phyloP scores from a whole-genome alignment of 768 basidiomycete genomes.

The Hypholoma fasciculare region DNA sequence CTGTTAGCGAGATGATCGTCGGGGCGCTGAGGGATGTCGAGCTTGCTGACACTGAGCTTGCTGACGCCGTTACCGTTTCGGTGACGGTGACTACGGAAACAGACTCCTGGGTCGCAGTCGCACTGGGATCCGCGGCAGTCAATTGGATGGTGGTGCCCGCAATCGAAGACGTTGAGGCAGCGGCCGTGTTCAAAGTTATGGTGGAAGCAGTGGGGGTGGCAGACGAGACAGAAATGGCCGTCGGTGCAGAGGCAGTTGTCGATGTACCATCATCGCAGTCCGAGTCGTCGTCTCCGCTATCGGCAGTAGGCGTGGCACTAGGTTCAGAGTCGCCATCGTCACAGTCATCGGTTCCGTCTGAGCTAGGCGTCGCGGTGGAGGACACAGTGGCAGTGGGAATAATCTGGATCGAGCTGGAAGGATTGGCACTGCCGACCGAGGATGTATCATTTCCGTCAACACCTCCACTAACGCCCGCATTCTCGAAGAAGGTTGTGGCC shows the following conservation, averaged over 20 bases:
- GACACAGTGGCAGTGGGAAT: conserved; percentile 1
- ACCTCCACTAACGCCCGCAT: conserved; percentile 45
- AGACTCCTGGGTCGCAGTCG: background rate
- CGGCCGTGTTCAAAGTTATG: background rate
- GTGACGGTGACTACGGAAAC: background rate
- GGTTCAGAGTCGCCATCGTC: too few relatives aligned
- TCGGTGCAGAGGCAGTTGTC: conserved; percentile 1
- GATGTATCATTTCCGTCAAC: conserved; percentile 29
- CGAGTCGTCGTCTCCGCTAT: background rate
- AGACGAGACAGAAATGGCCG: background rate
- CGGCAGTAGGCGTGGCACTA: background rate
- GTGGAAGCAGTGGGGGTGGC: too few relatives aligned
- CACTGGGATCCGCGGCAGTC: conserved; percentile 3
- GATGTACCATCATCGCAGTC: background rate
- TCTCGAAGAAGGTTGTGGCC: conserved; percentile 23
- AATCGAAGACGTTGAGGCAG: background rate
- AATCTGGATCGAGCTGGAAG: conserved; percentile 8
- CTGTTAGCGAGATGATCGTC: background rate
- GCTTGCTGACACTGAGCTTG: background rate
- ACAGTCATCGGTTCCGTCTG: background rate
- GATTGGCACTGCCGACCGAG: conserved; percentile 6
- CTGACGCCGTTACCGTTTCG: background rate
- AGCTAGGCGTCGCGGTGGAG: background rate
- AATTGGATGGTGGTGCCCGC: conserved; percentile 2
- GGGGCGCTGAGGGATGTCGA: background rate